Evolutionary conservation across 495 filamentous ascomycete genomes (phyloP), one percentile per base, ranked within the genome.

Genomic region (Aspergillus asperescens): DNA sequence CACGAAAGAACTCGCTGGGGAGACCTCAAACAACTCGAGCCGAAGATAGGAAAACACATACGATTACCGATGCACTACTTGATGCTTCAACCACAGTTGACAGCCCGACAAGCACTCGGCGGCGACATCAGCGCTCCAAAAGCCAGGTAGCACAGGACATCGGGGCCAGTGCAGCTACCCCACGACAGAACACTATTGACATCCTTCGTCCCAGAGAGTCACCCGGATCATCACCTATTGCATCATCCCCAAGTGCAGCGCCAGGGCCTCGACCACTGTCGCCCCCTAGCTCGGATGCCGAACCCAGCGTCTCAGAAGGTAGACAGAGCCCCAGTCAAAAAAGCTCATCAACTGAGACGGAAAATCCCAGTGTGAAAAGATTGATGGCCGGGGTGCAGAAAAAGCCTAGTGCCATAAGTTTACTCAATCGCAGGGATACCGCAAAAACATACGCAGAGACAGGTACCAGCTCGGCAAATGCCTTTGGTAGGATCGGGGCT

Each of bases 61-160:
- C 90, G 0, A 93, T 99, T 50, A 80, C 86, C 19, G 91, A 96
- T 66, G 92, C 93, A 7, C 72, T 99, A 5, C 75, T 94, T 7
- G 94, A 99, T 68, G 93, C 94, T 13, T 94, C 90, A 2, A 90
- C 87, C 63, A 88, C 88, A 1, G 89, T 93, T 55, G 86, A 95
- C 61, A 82, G 85, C 54, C 72, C 81, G 1, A 58, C 82, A 4
- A 70, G 70, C n/a, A 74, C 77, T 56, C 77, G 80, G n/a, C 68
- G 62, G 73, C 83, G 57, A 73, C 78, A 61, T 76, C 77, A 44
- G 70, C 79, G 45, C 54, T 76, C 57, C 16, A 63, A 59, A 52
- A 74, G 62, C 40, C 65, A 71, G 23, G 51, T 77, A 75, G 67
- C 75, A 57, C 64, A 75, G 73, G 69, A 81, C 62, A 62, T 72